A percentile compares a stretch with the other conserved stretches of the same genome.
Evolutionary conservation across 2,329 filamentous ascomycete genomes (phyloP).

Genomic region (Clonostachys byssicola): DNA sequence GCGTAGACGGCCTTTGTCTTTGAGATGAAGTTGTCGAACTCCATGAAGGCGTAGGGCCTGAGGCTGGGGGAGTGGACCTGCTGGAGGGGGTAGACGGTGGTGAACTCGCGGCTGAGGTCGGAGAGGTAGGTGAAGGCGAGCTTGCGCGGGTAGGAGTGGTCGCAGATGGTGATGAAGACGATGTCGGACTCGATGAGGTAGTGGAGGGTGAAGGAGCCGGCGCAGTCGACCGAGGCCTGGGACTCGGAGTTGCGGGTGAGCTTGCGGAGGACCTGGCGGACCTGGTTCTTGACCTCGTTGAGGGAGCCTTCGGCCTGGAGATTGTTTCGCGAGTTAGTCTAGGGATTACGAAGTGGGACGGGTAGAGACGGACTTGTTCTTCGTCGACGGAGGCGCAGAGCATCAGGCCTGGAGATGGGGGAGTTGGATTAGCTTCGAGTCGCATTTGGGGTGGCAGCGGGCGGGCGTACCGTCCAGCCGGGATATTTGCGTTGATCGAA

Average conservation of each 20-base stretch:
- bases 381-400: conserved; percentile 94
- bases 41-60: conserved; percentile 93
- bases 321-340: neutral
- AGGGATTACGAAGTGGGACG: neutral
- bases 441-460: conserved; percentile 2
- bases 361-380: conserved; percentile 53
- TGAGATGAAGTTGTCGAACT: conserved; percentile 96
- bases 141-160: conserved; percentile 92
- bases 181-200: conserved; percentile 82
- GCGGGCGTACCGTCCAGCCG: conserved; percentile 72
- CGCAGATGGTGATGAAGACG: conserved; percentile 91
- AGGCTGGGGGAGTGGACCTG: conserved; percentile 73
- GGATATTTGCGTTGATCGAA: conserved; percentile 89
- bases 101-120: conserved; percentile 88
- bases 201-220: conserved; percentile 74
- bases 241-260: conserved; percentile 85
- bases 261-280: conserved; percentile 84
- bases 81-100: conserved; percentile 69
- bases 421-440: conserved; percentile 6
- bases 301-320: conserved; percentile 64
- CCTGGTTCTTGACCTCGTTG: conserved; percentile 82
- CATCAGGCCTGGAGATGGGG: conserved; percentile 67
- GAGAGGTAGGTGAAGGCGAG: conserved; percentile 97
- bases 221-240: conserved; percentile 88
- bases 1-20: conserved; percentile 92